Base-by-base conservation (phyloP, 768 basidiomycete species). In the Termitomyces sp. region DNA sequence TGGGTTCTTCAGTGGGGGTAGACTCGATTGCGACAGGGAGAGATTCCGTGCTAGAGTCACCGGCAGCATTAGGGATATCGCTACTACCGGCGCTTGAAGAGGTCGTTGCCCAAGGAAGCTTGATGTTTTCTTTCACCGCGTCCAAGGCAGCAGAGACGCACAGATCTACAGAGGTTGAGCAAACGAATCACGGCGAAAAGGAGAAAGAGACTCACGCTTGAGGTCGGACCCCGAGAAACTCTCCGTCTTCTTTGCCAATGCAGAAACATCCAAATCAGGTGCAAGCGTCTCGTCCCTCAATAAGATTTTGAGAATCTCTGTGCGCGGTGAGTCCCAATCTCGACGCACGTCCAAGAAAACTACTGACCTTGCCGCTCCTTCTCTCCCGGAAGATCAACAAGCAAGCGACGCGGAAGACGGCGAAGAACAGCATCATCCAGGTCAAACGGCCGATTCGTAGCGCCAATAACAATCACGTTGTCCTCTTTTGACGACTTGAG, bases 211-310 rank as follows among this genome's bases (percentile, higher is more conserved):
- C 90, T 67, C 58, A 96, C 94, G 92, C 71, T 96, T 97, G 58
- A 98, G 76, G 70, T 98, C 94, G 27, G 94, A 96, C 16, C 94
- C 94, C 56, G 94, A 98, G 71, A 94, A 98, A 53, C 82, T 84
- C 54, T 90, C 89, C 0, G 92, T 92, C 68, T 83, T 81, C 67
- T 79, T 81, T 5, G 90, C 87, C 39, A 94, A 71, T 24, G 63
- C 67, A 48, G 75, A 73, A 18, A 86, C 68, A 60, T 88, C 82
- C 12, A 93, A 73, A 63, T 92, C 90, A 12, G 75, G 60, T 6
- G 80, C 82, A 37, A 95, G 72, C 0, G 64, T 73, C 71, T 98
- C 94, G 62, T 92, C 88, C n/a, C 87, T 83, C 26, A 96, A 77
- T 37, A 94, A 74, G 58, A 98, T 96, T 63, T 85, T 86, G 51